phyloP scores from a whole-genome alignment of 139 green algal species.

The Tetratostichococcus sp. region DNA sequence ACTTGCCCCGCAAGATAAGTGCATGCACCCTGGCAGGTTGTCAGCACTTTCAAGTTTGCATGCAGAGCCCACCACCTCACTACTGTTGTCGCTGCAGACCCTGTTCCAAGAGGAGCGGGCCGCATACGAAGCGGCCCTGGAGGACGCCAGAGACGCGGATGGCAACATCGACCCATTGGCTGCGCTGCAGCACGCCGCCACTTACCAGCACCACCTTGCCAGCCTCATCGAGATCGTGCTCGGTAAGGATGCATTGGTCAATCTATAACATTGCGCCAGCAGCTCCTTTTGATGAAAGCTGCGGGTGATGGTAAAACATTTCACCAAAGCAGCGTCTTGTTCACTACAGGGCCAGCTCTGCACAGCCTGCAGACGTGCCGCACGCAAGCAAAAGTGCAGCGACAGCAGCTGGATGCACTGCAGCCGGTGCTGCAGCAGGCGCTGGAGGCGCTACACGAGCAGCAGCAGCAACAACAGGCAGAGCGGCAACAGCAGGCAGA shows the following conservation, averaged over 20 bases:
- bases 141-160: not conserved
- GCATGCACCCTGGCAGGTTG: no score
- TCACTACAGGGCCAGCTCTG: not conserved
- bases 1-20: no score
- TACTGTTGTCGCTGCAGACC: no score
- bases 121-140: constrained; percentile 11
- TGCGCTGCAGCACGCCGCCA: constrained; percentile 19
- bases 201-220: constrained; percentile 29
- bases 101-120: constrained; percentile 38
- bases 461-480: not conserved
- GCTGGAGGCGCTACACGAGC: not conserved
- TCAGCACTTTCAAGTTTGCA: no score
- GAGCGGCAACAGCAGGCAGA: no score
- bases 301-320: not conserved
- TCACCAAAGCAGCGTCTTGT: not conserved
- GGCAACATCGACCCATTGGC: constrained; percentile 18
- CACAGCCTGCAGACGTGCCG: not conserved
- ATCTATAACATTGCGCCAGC: no score
- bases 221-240: constrained; percentile 22
- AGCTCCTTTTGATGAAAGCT: no score
- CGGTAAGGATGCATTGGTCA: no score
- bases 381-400: not conserved
- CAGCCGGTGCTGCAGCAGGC: not conserved
- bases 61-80: constrained; percentile 7
- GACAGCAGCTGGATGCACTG: not conserved